Base-by-base conservation (phyloP, 192 early-diverging fungal species). In the Bifiguratus adelaidae region DNA sequence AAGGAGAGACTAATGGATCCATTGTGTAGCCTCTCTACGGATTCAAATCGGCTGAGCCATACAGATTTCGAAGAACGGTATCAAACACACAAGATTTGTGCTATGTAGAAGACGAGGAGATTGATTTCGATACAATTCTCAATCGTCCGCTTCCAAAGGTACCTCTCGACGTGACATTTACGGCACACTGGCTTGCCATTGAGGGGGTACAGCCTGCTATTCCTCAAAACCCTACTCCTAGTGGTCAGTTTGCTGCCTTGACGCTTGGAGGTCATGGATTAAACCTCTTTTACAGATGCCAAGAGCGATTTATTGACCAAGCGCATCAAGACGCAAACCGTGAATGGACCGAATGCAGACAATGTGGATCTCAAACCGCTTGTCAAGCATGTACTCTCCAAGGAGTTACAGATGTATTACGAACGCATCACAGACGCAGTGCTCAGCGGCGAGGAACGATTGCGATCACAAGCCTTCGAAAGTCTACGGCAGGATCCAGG, bases 171-270 rank as follows among this genome's bases (percentile, higher is more conserved):
- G 74, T 89, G 0, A 79, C 83, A 2, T 89, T 84, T 51, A 94
- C 92, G 0, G 91, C 85, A 7, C 95, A 97, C 54, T 97, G 92
- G 92, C 72, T 99, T n/a, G 95, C 96, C 1, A 86, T 99, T 48
- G 96, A 97, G 49, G 96, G 96, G n/a, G 92, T 97, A 11, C 96
- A 99, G 61, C 96, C 96, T 11, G 73, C 82, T 8, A 96, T 93
- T 52, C 83, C 88, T 13, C 94, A 99, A 59, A 99, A 99, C 52
- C 96, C 96, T 21, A 78, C 79, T 1, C 82, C 86, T 3, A 67
- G 64, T 22, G 72, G 73, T 74, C 55, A 28, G 36, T 27, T 12
- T 44, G 36, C n/a, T 4, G 32, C 32, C 37, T 40, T 40, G 16
- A 5, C 22, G 16, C 6, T 40, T 7, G 0, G 16, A 21, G 37